Conservation (phyloP, 2,329 filamentous ascomycete genomes). For the Fusarium nanum region DNA sequence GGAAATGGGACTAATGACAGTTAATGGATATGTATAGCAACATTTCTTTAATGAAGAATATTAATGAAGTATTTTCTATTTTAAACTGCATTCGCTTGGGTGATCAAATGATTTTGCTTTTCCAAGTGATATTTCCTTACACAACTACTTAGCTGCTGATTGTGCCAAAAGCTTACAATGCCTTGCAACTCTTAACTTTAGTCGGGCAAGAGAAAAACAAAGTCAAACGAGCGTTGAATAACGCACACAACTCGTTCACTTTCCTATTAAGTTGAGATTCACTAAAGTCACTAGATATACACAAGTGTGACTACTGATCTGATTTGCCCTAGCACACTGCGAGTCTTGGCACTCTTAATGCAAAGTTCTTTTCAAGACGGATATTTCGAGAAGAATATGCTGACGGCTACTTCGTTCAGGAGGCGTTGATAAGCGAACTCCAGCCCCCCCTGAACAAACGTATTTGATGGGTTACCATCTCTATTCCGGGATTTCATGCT, state of each 20-base stretch:
- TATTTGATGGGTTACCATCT: not conserved
- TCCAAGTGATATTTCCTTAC: not conserved
- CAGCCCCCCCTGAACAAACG: too few relatives aligned
- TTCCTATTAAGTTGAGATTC: not conserved
- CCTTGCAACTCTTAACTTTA: not conserved
- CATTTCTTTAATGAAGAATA: conserved; percentile 28
- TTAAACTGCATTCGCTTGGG: not conserved
- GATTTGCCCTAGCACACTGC: not conserved
- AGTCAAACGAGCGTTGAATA: not conserved
- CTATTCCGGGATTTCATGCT: not conserved
- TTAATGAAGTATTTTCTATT: conserved; percentile 23
- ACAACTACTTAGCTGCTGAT: not conserved
- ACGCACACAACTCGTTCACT: not conserved
- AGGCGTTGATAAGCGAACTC: too few relatives aligned
- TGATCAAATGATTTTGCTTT: not conserved
- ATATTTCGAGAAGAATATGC: not conserved
- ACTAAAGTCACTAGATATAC: not conserved
- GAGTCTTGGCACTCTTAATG: not conserved
- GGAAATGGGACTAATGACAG: conserved; percentile 11
- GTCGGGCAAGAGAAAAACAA: not conserved
- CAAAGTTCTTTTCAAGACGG: not conserved
- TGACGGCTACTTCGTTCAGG: not conserved
- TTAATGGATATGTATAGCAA: conserved; percentile 38
- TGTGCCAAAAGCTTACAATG: not conserved
- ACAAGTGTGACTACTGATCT: not conserved